These are phyloP conservation scores for Globisporangium camurandrum DNA, from an alignment of 352 stramenopile genomes.

Conservation along the genomic window DNA sequence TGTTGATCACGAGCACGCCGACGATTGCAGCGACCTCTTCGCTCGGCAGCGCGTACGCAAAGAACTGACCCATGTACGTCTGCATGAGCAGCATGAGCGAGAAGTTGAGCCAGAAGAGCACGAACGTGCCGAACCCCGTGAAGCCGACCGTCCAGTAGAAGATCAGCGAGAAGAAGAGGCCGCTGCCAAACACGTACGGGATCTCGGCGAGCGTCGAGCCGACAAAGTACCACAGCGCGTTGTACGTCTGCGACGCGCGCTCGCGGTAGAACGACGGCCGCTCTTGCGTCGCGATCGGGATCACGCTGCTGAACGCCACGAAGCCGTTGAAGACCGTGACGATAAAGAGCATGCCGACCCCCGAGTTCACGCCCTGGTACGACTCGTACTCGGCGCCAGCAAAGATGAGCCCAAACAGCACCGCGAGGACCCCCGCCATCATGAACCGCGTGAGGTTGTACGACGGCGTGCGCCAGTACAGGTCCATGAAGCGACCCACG, in stretches of 20 bases:
- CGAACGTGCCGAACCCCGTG: constrained; percentile 6
- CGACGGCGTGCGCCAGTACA: constrained; percentile 80
- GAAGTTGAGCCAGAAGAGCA: constrained; percentile 14
- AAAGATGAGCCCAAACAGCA: too few relatives aligned
- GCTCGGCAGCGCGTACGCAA: constrained; percentile 10
- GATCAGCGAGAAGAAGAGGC: constrained; percentile 12
- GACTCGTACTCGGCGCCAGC: too few relatives aligned
- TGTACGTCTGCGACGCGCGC: constrained; percentile 78
- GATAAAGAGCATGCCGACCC: too few relatives aligned
- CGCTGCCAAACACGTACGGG: constrained; percentile 6
- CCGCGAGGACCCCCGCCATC: too few relatives aligned
- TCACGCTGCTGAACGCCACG: too few relatives aligned
- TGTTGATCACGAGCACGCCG: constrained; percentile 17
- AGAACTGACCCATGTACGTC: constrained; percentile 14
- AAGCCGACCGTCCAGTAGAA: constrained; percentile 22
- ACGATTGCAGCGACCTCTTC: constrained; percentile 13
- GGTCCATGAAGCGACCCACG: constrained; percentile 57
- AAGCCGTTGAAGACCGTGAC: too few relatives aligned
- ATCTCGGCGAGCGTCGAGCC: neutral
- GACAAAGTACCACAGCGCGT: constrained; percentile 40
- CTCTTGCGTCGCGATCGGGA: too few relatives aligned
- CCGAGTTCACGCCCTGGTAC: too few relatives aligned
- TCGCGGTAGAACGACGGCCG: constrained; percentile 91
- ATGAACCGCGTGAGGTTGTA: constrained; percentile 79
- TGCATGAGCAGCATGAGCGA: constrained; percentile 8